These are phyloP conservation scores for Acanthamoeba triangularis DNA, from an alignment of 208 protist genomes.

Conservation along the genomic window DNA sequence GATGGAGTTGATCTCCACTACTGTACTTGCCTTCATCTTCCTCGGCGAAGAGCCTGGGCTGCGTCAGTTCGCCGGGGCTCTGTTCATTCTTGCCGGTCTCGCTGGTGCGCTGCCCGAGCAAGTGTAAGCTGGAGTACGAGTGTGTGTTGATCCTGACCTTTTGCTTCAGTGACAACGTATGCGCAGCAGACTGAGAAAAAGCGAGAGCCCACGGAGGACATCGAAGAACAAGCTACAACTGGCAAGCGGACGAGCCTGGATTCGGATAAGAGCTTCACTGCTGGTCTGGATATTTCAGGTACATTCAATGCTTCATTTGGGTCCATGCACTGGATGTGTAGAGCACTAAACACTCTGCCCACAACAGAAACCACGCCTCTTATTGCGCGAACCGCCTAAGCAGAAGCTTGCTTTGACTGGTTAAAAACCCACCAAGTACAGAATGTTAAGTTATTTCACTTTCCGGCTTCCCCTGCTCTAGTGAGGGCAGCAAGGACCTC, in stretches of 20 bases:
- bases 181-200: slow-evolving; percentile 9
- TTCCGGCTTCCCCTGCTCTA: background rate
- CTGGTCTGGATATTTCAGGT: background rate
- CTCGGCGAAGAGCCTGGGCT: slow-evolving; percentile 5
- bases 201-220: background rate
- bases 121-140: background rate
- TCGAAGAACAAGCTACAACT: background rate
- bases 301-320: background rate
- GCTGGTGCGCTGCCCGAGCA: background rate
- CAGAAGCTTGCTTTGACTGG: background rate
- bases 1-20: slow-evolving; percentile 21
- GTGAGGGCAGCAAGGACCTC: too few species aligned
- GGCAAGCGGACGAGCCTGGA: background rate
- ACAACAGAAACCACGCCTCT: slow-evolving; percentile 2
- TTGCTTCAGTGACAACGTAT: background rate
- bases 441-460: background rate
- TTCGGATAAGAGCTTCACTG: background rate
- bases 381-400: background rate
- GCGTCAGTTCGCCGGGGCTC: background rate
- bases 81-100: slow-evolving; percentile 1
- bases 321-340: too few species aligned
- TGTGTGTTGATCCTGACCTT: background rate
- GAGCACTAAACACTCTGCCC: too few species aligned
- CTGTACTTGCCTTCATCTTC: background rate
- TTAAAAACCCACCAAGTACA: too few species aligned